Conservation (phyloP, 768 basidiomycete species). For the Tylopilus sp. region DNA sequence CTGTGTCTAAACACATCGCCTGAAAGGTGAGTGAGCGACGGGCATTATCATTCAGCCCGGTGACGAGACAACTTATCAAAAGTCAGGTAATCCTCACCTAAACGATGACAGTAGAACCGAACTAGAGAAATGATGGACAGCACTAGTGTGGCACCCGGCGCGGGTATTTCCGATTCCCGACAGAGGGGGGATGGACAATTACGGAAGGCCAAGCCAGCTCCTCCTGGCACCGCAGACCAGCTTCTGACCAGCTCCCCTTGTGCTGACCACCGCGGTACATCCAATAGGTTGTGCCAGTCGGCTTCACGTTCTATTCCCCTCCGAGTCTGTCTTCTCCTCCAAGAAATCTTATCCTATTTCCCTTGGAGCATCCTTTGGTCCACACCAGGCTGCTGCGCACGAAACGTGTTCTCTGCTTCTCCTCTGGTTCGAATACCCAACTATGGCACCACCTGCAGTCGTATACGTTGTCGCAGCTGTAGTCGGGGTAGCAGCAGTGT, state of each 20-base stretch:
- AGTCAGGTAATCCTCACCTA: too few species aligned
- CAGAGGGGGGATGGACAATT: constrained; percentile 16
- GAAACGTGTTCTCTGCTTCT: constrained; percentile 2
- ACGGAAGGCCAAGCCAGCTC: constrained; percentile 4
- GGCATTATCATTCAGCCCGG: background rate
- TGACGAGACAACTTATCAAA: too few species aligned
- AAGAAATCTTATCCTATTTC: background rate
- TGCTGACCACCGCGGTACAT: constrained; percentile 1
- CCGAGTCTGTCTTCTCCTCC: background rate
- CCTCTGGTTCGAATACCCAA: constrained; percentile 2
- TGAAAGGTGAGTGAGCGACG: too few species aligned
- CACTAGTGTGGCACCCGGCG: too few species aligned
- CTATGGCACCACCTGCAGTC: constrained; percentile 33
- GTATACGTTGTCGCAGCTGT: constrained; percentile 52
- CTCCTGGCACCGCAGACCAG: constrained; percentile 5
- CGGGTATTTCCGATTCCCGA: constrained; percentile 13
- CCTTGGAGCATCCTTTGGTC: background rate
- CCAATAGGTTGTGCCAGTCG: background rate
- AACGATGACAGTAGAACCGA: too few species aligned
- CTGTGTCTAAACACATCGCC: too few species aligned
- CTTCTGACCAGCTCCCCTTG: too few species aligned
- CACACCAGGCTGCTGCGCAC: constrained; percentile 13
- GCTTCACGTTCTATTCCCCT: background rate
- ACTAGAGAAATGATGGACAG: too few species aligned
- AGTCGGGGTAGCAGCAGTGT: constrained; percentile 45